A percentile compares a stretch with the other conserved stretches of the same genome.
Conservation (phyloP, 202 grass and related monocot species). For the Zoysia matrella region DNA sequence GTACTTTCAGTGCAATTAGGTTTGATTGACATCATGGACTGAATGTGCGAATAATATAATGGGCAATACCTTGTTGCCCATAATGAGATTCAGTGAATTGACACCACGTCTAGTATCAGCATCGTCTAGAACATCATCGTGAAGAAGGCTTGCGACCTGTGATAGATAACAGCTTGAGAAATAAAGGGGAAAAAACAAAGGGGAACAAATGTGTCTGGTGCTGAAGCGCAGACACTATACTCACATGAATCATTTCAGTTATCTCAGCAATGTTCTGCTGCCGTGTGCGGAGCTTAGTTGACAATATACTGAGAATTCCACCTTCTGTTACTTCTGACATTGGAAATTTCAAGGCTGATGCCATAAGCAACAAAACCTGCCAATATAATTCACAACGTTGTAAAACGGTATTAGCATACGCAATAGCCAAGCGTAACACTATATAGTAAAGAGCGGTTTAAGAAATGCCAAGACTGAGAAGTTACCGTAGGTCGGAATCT, state of each 20-base stretch:
- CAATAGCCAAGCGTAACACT: neutral
- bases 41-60: neutral
- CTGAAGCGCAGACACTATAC: constrained; percentile 25
- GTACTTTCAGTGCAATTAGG: neutral
- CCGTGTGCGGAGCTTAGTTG: constrained; percentile 64
- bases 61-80: constrained; percentile 92
- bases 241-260: constrained; percentile 99
- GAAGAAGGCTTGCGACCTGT: constrained; percentile 92
- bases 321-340: too few relatives aligned
- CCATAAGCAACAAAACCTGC: constrained; percentile 86
- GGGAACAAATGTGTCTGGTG: neutral
- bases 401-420: too few relatives aligned
- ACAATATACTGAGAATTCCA: constrained; percentile 74
- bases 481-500: constrained; percentile 94
- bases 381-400: constrained; percentile 11
- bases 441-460: neutral
- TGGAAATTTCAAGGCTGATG: too few relatives aligned
- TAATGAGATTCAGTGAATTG: constrained; percentile 95
- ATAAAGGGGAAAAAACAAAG: neutral
- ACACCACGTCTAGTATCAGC: too few relatives aligned
- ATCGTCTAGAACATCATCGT: too few relatives aligned
- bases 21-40: constrained; percentile 7
- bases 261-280: constrained; percentile 92
- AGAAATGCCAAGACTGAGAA: constrained; percentile 20
- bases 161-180: constrained; percentile 31